Base-by-base conservation (phyloP, 2,329 filamentous ascomycete species). In the Aspergillus uvarum region DNA sequence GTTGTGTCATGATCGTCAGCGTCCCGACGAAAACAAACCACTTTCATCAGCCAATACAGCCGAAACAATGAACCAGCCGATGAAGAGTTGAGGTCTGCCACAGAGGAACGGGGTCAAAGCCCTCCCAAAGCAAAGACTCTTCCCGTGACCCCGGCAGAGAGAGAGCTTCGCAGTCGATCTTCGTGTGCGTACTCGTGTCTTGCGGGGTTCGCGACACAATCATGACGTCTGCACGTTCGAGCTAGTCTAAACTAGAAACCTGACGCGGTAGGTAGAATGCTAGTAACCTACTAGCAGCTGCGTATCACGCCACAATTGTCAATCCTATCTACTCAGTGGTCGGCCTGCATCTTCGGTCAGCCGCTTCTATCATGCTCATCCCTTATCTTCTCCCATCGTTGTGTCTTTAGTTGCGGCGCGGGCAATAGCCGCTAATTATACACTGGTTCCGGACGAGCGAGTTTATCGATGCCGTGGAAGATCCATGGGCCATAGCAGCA, bases 221-320 rank as follows among this genome's bases (percentile, higher is more conserved):
- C 53, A 48, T 55, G 53, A 55, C 53, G 44, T 55, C 47, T 55
- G 32, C 53, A 55, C 42, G 42, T 47, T 48, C 53, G 53, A 26
- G 22, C 53, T 55, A 55, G 29, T 31, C 12, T 16, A 48, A 44
- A 44, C 26, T 55, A 48, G 53, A 48, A 16, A 35, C 5, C 24
- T 29, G n/a, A 48, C 24, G 42, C 44, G 26, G 42, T 55, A n/a
- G 53, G 11, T 55, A 24, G 53, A 16, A 44, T 19, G 38, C 38
- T 19, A 44, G 38, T 44, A 35, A 35, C 12, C 10, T 29, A 29
- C 26, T 29, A 29, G 26, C 38, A 19, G 42, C 42, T 47, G 31
- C 22, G n/a, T 48, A 16, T 55, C 53, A 55, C 26, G 53, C 42
- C 47, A 48, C 53, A 10, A 38, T 48, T n/a, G 53, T 22, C 38